Percentiles rank a stretch among this genome's conserved stretches.
These are phyloP conservation scores for Auricularia cornea DNA, from an alignment of 768 basidiomycete genomes.

Conservation along the genomic window DNA sequence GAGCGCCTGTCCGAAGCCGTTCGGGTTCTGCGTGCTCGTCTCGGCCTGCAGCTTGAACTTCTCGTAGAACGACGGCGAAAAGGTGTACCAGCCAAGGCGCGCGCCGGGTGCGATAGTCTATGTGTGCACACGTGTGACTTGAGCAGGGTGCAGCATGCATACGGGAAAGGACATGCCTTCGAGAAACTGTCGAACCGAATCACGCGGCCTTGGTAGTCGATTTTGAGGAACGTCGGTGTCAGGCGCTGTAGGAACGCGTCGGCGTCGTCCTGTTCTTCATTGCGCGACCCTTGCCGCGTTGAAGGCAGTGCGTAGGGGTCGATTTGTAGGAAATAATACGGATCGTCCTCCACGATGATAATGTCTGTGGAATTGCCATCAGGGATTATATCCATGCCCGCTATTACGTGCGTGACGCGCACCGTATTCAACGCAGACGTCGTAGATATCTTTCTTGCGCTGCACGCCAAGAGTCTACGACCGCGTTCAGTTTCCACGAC, in stretches of 20 bases:
- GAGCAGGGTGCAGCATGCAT: no score
- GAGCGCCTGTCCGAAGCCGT: slow-evolving; percentile 61
- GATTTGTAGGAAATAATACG: slow-evolving; percentile 69
- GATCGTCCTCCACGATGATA: slow-evolving; percentile 78
- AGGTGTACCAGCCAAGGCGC: slow-evolving; percentile 74
- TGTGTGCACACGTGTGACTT: no score
- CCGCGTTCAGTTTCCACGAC: not conserved
- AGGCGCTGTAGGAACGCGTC: slow-evolving; percentile 41
- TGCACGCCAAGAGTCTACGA: slow-evolving; percentile 47
- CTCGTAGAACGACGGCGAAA: slow-evolving; percentile 67
- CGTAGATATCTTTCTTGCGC: slow-evolving; percentile 73
- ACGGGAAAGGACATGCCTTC: not conserved
- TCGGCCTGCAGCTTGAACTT: slow-evolving; percentile 62
- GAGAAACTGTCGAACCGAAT: slow-evolving; percentile 76
- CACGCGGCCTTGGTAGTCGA: slow-evolving; percentile 76
- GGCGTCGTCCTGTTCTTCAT: slow-evolving; percentile 16
- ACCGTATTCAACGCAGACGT: slow-evolving; percentile 74
- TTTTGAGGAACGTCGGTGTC: slow-evolving; percentile 50
- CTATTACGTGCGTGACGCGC: slow-evolving; percentile 3
- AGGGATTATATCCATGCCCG: no score
- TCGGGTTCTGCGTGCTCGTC: slow-evolving; percentile 59
- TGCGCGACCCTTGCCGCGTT: slow-evolving; percentile 23
- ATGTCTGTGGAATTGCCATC: slow-evolving; percentile 37
- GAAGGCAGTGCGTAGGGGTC: slow-evolving; percentile 42
- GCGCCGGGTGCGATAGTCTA: slow-evolving; percentile 76